Conservation (phyloP, 164 flowering plant species). For the Pachysandra terminalis region DNA sequence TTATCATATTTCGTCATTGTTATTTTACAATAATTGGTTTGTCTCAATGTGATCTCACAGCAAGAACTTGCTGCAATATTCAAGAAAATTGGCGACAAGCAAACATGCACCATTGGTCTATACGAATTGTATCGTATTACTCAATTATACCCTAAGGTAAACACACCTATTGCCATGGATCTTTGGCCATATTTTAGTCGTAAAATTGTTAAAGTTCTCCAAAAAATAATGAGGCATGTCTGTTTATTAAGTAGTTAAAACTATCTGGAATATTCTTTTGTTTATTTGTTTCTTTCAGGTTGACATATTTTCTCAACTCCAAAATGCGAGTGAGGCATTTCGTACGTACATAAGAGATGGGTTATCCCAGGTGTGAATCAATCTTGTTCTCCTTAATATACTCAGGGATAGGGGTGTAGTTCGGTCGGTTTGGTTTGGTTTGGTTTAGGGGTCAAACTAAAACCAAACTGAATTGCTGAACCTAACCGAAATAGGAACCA, state of each 20-base stretch:
- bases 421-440: too few species aligned
- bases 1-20: neutral
- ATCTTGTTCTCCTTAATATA: neutral
- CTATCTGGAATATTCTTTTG: neutral
- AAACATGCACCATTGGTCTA: constrained; percentile 90
- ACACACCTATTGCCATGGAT: neutral
- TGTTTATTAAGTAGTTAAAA: neutral
- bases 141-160: constrained; percentile 90
- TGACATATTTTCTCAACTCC: constrained; percentile 96
- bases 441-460: too few species aligned
- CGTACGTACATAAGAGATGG: constrained; percentile 98
- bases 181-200: neutral
- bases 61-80: constrained; percentile 99
- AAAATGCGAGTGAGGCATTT: constrained; percentile 99
- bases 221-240: too few species aligned
- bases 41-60: constrained; percentile 32
- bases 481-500: too few species aligned
- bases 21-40: neutral
- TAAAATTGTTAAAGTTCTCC: too few species aligned
- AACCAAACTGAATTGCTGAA: too few species aligned
- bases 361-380: constrained; percentile 68
- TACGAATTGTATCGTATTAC: constrained; percentile 92
- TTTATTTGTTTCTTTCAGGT: constrained; percentile 49
- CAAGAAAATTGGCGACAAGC: constrained; percentile 99
- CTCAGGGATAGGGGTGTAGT: too few species aligned